Conservation (phyloP, 495 filamentous ascomycete species). For the Penicillium tannophilum region DNA sequence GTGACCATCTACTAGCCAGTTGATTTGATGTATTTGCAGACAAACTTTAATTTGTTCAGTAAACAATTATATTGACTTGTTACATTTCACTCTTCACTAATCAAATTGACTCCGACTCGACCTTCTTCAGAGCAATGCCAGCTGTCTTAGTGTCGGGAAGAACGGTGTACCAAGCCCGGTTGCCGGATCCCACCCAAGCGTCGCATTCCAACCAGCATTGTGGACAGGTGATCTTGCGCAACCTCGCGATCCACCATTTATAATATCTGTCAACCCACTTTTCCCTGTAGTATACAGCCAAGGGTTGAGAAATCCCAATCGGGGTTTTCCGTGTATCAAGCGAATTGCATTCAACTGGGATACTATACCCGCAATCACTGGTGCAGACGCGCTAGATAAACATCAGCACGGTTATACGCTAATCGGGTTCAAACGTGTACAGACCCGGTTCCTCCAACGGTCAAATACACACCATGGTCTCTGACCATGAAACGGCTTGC, state of each 20-base stretch:
- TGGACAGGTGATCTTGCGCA: conserved; percentile 50
- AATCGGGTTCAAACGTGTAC: conserved; percentile 7
- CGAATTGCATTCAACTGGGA: conserved; percentile 61
- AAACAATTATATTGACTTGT: not conserved
- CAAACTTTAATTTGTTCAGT: not conserved
- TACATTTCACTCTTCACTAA: not conserved
- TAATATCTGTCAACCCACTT: conserved; percentile 59
- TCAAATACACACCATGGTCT: conserved; percentile 38
- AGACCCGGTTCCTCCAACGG: conserved; percentile 48
- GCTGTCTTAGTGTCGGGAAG: not conserved
- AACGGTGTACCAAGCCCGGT: conserved; percentile 36
- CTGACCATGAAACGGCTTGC: conserved; percentile 40
- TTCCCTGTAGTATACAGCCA: conserved; percentile 57
- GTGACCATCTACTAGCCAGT: conserved; percentile 10
- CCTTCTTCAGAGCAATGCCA: not conserved
- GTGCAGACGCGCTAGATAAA: conserved; percentile 46
- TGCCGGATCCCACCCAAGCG: conserved; percentile 38
- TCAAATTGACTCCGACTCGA: not conserved
- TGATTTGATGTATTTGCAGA: not conserved
- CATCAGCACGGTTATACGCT: conserved; percentile 9
- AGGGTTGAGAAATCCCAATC: conserved; percentile 66
- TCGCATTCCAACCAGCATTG: conserved; percentile 53
- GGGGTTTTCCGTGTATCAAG: conserved; percentile 44
- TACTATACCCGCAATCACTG: conserved; percentile 57
- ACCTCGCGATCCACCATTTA: conserved; percentile 53